Conservation (phyloP, 306 rosid species). For the Vachellia pachyceras region DNA sequence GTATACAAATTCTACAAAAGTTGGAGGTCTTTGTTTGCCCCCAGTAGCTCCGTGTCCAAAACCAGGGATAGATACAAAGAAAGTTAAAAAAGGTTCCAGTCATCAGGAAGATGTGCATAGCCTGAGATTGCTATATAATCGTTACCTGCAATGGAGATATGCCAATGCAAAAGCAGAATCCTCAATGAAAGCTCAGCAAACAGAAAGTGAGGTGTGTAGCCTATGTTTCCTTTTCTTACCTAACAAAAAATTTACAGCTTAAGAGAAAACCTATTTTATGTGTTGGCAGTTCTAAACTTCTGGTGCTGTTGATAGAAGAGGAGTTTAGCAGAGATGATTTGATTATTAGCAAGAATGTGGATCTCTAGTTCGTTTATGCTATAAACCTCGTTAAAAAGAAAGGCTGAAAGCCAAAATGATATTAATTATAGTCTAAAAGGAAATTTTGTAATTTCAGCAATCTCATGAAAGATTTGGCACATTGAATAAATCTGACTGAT, state of each 20-base stretch:
- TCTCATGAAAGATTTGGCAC: conserved; percentile 6
- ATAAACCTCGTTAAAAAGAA: background rate
- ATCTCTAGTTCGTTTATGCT: conserved; percentile 23
- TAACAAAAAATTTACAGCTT: background rate
- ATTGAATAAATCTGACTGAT: conserved; percentile 8
- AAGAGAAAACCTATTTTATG: conserved; percentile 1
- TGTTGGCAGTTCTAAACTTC: conserved; percentile 6
- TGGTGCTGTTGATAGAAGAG: background rate
- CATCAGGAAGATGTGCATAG: conserved; percentile 69
- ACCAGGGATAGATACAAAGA: conserved; percentile 51
- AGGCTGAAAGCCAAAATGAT: conserved; percentile 20
- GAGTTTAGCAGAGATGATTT: conserved; percentile 15
- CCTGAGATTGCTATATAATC: conserved; percentile 66
- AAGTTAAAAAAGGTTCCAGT: conserved; percentile 64
- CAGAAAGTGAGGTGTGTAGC: conserved; percentile 63
- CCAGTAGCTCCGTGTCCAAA: conserved; percentile 68
- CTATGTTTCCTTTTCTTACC: background rate
- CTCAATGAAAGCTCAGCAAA: conserved; percentile 57
- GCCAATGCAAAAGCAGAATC: conserved; percentile 67
- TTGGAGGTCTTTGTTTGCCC: conserved; percentile 65
- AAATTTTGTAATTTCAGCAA: conserved; percentile 1
- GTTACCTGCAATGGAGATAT: conserved; percentile 79
- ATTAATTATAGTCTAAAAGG: conserved; percentile 9
- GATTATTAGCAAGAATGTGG: conserved; percentile 23
- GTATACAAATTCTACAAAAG: conserved; percentile 40